Evolutionary conservation across 345 rosid species (phyloP), one percentile per base, ranked within the genome.

Genomic region (Murraya koenigii): DNA sequence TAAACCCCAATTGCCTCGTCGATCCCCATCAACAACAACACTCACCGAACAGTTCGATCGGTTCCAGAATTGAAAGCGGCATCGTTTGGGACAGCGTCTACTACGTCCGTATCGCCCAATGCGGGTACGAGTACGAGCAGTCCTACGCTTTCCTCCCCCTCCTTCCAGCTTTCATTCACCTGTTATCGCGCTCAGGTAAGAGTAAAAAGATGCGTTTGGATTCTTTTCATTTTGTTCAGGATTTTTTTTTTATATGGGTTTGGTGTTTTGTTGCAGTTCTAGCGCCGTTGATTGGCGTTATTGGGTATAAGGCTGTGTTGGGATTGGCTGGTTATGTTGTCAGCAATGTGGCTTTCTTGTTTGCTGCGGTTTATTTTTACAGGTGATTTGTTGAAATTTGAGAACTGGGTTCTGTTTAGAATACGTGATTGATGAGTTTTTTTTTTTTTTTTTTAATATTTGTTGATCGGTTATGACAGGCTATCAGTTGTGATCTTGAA

Each of bases 111-210:
- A 96, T 94, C 28, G 89, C 97, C 3, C 80, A 96, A 77, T 96
- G 99, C 62, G 95, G 98, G 1, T 96, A 92, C 66, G 97, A 96
- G 88, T 92, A 94, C 62, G 99, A 94, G 87, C 99, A 94, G 90
- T 76, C 84, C 52, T 96, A 89, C 62, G 98, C 99, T 44, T 96
- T 96, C 88, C 83, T 89, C 64, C 99, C 99, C 35, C 85, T 94
- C 28, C 91, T 96, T 64, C 99, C 98, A 5, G 63, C 85, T 58
- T 84, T 80, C 87, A 90, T 92, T 49, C 81, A 81, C 26, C 7
- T 88, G 68, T 71, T 92, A 30, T 83, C 97, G 7, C 94, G 82
- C 54, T 80, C 98, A 85, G 95, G 98, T 93, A 75, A 23, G 3
- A 11, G 56, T 49, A 49, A 49, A 80, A 19, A 1, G 38, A 17